Conservation (phyloP, 768 basidiomycete species). For the Leucogyrophana mollusca region DNA sequence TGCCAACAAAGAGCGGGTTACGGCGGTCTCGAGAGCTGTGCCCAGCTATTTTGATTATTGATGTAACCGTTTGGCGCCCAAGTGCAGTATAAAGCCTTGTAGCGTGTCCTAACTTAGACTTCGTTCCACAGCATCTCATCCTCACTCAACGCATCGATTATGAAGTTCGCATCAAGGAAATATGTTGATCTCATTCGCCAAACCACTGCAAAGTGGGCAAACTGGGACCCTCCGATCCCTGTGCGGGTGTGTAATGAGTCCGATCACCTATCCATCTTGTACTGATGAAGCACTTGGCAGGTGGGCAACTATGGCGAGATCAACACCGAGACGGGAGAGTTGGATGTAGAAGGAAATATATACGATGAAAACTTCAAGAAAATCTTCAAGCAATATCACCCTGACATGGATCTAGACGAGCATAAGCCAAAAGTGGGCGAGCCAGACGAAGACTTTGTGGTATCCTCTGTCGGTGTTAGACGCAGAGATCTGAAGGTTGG, state of each 20-base stretch:
- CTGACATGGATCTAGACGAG: slow-evolving; percentile 7
- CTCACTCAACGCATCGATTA: too few relatives aligned
- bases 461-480: slow-evolving; percentile 23
- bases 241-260: slow-evolving; percentile 12
- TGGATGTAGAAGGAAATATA: slow-evolving; percentile 31
- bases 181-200: slow-evolving; percentile 27
- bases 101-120: too few relatives aligned
- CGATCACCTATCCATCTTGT: too few relatives aligned
- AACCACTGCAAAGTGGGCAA: slow-evolving; percentile 28
- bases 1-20: too few relatives aligned
- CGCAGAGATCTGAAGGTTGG: slow-evolving; percentile 7
- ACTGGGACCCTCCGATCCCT: slow-evolving; percentile 30
- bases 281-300: slow-evolving; percentile 10
- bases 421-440: slow-evolving; percentile 11
- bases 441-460: slow-evolving; percentile 20
- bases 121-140: too few relatives aligned
- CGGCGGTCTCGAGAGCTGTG: too few relatives aligned
- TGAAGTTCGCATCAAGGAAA: slow-evolving; percentile 19
- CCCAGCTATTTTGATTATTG: too few relatives aligned
- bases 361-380: slow-evolving; percentile 20
- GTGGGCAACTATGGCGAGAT: slow-evolving; percentile 35
- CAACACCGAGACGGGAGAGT: slow-evolving; percentile 26
- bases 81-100: too few relatives aligned
- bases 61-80: too few relatives aligned
- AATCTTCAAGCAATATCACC: slow-evolving; percentile 8